These are phyloP conservation scores for Primulina eburnea DNA, from an alignment of 257 asterid species.

Conservation along the genomic window DNA sequence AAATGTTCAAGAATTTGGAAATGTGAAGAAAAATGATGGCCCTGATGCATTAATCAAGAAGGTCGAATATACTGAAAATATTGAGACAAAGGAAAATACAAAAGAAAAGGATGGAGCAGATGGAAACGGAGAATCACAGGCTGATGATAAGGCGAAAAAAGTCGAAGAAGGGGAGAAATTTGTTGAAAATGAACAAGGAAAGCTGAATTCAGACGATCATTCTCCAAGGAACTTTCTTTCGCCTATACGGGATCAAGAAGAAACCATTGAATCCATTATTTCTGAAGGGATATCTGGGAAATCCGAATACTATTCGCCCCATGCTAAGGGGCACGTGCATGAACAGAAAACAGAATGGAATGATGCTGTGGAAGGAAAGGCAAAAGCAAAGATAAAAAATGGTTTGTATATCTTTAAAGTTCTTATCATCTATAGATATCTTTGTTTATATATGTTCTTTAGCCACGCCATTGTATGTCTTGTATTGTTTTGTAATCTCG, in stretches of 20 bases:
- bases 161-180: not conserved
- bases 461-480: not conserved
- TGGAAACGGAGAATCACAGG: not conserved
- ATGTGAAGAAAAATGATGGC: not conserved
- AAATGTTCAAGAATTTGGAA: not conserved
- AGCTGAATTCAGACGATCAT: not conserved
- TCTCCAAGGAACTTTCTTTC: not conserved
- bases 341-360: no score
- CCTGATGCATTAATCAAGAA: no score
- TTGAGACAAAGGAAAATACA: not conserved
- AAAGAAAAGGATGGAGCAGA: not conserved
- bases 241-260: not conserved
- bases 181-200: not conserved
- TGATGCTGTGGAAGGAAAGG: not conserved
- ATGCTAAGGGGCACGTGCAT: no score
- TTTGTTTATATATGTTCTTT: no score
- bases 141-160: not conserved
- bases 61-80: not conserved
- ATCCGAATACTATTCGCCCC: no score
- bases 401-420: not conserved
- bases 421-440: not conserved
- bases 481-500: not conserved
- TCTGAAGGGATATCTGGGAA: not conserved
- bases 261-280: not conserved
- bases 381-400: not conserved